Evolutionary conservation across 257 asterid genomes (phyloP), one percentile per base, ranked within the genome.

Genomic region (Jacaranda mimosifolia): DNA sequence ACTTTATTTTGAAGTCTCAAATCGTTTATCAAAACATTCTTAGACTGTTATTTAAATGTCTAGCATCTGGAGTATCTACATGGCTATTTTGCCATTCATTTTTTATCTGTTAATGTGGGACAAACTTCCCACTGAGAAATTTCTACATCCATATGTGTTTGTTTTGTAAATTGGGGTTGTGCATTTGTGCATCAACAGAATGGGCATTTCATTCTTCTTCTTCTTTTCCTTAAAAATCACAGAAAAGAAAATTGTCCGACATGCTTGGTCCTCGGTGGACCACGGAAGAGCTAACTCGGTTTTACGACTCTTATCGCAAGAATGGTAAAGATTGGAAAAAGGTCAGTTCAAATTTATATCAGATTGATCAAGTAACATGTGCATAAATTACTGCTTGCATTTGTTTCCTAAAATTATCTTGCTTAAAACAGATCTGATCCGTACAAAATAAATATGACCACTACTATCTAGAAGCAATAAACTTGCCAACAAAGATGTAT

Each of bases 261-360:
- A 83, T 88, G 97, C 92, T 94, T 72, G 98, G 98, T 60, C 89
- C 92, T 69, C 93, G 89, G 42, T 94, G 98, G 98, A 86, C 85
- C 72, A 83, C 80, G 83, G 96, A 89, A 80, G 97, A 92, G 82
- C 89, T 94, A 69, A 85, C 78, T 77, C 91, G 92, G 76, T 94
- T 94, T 79, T 94, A 94, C 82, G 93, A 94, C 39, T 91, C 97
- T 26, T 92, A 89, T 80, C 90, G 98, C 79, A 94, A 87, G 81
- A 77, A 92, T 79, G 92, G 94, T 68, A 89, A 86, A 87, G 93
- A 94, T 57, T 94, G 97, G 97, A 92, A 91, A 83, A 94, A 94
- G 98, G 97, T 94, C 21, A 70, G 97, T 83, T 73, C 73, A 63
- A 43, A 70, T 38, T 63, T 74, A 45, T 46, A 56, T 43, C 64